Percentiles rank a stretch among this genome's conserved stretches.
phyloP scores from a whole-genome alignment of 202 grass and related monocot species.

The Brachypodium distachyon region DNA sequence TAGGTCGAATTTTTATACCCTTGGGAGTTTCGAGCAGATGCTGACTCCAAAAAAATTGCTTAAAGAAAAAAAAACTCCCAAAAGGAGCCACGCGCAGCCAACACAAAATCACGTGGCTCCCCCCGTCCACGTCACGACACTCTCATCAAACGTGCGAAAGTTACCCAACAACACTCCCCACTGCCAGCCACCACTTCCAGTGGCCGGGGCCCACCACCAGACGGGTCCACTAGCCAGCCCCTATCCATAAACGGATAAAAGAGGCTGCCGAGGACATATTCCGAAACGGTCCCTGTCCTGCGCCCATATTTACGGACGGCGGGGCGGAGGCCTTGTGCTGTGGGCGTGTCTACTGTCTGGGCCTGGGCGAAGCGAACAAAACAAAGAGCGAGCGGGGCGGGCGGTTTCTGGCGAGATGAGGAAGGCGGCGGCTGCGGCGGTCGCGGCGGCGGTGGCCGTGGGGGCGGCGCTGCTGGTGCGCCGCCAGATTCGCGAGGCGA shows the following conservation, averaged over 20 bases:
- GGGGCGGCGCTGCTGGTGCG: conserved; percentile 39
- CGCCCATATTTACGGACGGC: not conserved
- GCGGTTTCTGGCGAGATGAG: conserved; percentile 24
- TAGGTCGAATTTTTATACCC: too few relatives aligned
- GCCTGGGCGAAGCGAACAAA: not conserved
- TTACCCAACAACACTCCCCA: not conserved
- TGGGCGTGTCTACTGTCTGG: too few relatives aligned
- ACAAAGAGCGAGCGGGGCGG: not conserved
- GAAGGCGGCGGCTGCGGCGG: conserved; percentile 9
- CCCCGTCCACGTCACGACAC: not conserved
- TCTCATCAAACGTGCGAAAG: not conserved
- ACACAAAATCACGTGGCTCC: not conserved
- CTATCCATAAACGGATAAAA: not conserved
- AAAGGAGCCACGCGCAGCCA: not conserved
- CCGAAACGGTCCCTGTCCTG: not conserved
- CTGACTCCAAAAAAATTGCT: too few relatives aligned
- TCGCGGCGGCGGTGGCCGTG: conserved; percentile 17
- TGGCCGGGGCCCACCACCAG: not conserved
- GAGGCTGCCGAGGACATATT: not conserved
- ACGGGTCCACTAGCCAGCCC: not conserved
- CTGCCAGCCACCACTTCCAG: not conserved
- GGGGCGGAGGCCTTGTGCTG: too few relatives aligned
- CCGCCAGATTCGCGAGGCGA: conserved; percentile 23
- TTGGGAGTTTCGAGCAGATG: not conserved
- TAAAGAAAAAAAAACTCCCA: too few relatives aligned